A percentile compares a stretch with the other conserved stretches of the same genome.
These are phyloP conservation scores for Glycine soja DNA, from an alignment of 306 rosid genomes.

Conservation along the genomic window DNA sequence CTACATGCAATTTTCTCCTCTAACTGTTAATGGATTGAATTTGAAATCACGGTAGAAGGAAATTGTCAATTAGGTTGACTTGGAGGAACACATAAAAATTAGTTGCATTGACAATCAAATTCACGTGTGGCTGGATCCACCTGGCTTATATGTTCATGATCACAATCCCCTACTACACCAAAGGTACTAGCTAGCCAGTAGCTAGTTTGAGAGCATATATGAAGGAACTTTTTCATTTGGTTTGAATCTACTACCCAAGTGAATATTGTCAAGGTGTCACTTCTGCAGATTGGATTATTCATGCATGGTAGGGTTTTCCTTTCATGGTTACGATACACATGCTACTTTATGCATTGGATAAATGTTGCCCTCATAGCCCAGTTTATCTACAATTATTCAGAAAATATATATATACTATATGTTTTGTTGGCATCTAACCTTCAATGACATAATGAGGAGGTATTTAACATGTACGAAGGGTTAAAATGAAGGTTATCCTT, in stretches of 20 bases:
- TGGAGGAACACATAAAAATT: constrained; percentile 15
- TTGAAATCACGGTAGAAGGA: constrained; percentile 39
- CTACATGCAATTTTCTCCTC: constrained; percentile 24
- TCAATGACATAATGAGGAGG: neutral
- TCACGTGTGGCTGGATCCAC: constrained; percentile 58
- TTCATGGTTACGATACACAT: no score
- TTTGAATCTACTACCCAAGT: neutral
- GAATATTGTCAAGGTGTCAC: constrained; percentile 41
- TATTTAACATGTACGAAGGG: constrained; percentile 8
- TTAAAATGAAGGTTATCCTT: neutral
- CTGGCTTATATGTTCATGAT: constrained; percentile 34
- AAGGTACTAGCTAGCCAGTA: neutral
- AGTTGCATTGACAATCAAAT: constrained; percentile 50
- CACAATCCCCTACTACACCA: constrained; percentile 15
- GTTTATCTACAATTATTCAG: no score
- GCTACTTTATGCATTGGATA: no score
- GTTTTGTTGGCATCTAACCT: neutral
- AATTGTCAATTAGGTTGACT: constrained; percentile 58
- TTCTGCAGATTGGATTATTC: neutral
- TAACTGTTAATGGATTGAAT: constrained; percentile 44
- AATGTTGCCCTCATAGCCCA: no score
- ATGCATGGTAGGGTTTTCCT: no score
- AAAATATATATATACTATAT: no score
- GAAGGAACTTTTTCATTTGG: neutral
- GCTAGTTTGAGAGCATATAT: neutral